A percentile compares a stretch with the other conserved stretches of the same genome.
phyloP scores from a whole-genome alignment of 768 basidiomycete genomes.

The Kwoniella pini region DNA sequence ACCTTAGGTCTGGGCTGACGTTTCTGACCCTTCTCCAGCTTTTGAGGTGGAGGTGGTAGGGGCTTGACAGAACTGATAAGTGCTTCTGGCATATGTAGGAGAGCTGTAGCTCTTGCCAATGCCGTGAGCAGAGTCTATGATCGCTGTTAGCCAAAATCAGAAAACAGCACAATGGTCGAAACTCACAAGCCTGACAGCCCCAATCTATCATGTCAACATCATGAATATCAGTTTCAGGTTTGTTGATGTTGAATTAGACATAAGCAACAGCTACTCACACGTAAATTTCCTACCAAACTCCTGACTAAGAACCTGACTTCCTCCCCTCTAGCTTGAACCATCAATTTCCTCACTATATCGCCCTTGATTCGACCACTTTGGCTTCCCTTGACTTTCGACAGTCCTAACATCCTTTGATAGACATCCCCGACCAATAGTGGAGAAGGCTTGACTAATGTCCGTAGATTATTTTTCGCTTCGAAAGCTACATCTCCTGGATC shows the following conservation, averaged over 20 bases:
- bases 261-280: conserved; percentile 41
- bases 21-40: conserved; percentile 49
- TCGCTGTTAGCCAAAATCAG: not conserved
- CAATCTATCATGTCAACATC: conserved; percentile 62
- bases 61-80: conserved; percentile 44
- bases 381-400: conserved; percentile 69
- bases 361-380: conserved; percentile 77
- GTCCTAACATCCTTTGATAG: conserved; percentile 67
- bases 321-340: conserved; percentile 83
- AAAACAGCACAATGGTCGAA: not conserved
- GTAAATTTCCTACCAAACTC: conserved; percentile 45
- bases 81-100: conserved; percentile 51
- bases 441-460: conserved; percentile 49
- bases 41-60: conserved; percentile 35
- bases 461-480: conserved; percentile 63
- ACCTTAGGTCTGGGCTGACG: conserved; percentile 50
- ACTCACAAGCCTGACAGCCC: conserved; percentile 70
- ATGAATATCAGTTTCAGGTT: too few relatives aligned
- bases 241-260: too few relatives aligned
- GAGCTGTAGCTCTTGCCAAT: conserved; percentile 73
- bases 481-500: conserved; percentile 89
- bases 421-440: conserved; percentile 61
- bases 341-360: conserved; percentile 72
- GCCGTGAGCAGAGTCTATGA: conserved; percentile 69
- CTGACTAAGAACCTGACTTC: conserved; percentile 78